Base-by-base conservation (phyloP, 2,329 filamentous ascomycete species). In the Thermothelomyces thermophilus region DNA sequence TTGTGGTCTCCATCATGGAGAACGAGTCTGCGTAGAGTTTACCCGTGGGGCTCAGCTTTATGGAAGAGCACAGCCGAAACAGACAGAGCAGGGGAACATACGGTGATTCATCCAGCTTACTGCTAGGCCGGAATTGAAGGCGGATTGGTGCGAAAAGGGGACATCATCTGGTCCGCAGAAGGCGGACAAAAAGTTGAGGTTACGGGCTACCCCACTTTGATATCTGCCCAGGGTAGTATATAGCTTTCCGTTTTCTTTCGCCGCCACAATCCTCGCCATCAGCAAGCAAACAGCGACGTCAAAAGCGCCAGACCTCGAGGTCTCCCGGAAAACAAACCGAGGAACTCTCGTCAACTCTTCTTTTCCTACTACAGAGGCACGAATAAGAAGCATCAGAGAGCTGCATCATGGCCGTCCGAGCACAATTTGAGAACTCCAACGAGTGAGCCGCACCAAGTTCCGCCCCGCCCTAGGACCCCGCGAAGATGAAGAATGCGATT, bases 381-480 rank as follows among this genome's bases (percentile, higher is more conserved):
- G 9, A 46, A n/a, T n/a, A 41, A 45, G 37, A 37, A 37, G 17
- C n/a, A 45, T 13, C 46, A 44, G 16, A 53, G 20, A 49, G 6
- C 5, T 34, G 6, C 41, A 73, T 62, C 64, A 84, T 84, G 82
- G 80, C 82, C 64, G 80, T 84, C 51, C 79, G 82, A 65, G 81
- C 82, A 60, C 81, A 89, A 68, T 93, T 93, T 68, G 87, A 93
- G 73, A 91, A 90, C 74, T 91, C 86, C 63, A 91, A 91, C 74
- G 87, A 93, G 87, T 91, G 75, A 66, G 83, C 73, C 33, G 34
- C 49, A 45, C 56, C 34, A 35, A n/a, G 16, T 46, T 46, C 55
- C 53, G 50, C 57, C 52, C 43, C 55, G 54, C 55, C 48, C 54
- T 28, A 34, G 7, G 11, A 50, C 50, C 48, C 40, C 52, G 42